Conservation (phyloP, 345 rosid genomes). For the Nephelium lappaceum region DNA sequence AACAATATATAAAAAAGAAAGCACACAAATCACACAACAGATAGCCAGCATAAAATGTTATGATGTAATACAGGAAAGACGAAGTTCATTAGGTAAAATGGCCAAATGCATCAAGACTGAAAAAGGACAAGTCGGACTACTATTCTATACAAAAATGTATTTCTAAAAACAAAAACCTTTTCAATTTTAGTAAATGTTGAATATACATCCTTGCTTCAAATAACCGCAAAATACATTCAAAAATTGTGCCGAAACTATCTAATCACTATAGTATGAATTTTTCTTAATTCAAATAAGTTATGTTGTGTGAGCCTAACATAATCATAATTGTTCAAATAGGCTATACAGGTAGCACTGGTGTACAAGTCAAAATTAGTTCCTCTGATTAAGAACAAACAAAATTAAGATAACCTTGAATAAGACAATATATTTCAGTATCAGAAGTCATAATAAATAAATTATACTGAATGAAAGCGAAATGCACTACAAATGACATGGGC, state of each 20-base stretch:
- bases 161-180: neutral
- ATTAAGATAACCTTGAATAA: too few relatives aligned
- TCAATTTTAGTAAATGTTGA: neutral
- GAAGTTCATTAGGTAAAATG: neutral
- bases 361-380: neutral
- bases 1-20: slow-evolving; percentile 4
- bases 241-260: neutral
- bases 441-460: neutral
- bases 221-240: too few relatives aligned
- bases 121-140: neutral
- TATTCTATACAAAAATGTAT: neutral
- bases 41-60: neutral
- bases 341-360: neutral
- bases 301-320: neutral
- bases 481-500: neutral
- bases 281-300: neutral
- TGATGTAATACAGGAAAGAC: neutral
- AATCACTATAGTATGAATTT: neutral
- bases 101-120: neutral
- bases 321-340: neutral
- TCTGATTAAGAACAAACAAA: neutral
- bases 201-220: neutral
- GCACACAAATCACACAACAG: slow-evolving; percentile 5
- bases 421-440: too few relatives aligned
- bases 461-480: neutral